Conservation (phyloP, 345 rosid genomes). For the Bruguiera sexangula region DNA sequence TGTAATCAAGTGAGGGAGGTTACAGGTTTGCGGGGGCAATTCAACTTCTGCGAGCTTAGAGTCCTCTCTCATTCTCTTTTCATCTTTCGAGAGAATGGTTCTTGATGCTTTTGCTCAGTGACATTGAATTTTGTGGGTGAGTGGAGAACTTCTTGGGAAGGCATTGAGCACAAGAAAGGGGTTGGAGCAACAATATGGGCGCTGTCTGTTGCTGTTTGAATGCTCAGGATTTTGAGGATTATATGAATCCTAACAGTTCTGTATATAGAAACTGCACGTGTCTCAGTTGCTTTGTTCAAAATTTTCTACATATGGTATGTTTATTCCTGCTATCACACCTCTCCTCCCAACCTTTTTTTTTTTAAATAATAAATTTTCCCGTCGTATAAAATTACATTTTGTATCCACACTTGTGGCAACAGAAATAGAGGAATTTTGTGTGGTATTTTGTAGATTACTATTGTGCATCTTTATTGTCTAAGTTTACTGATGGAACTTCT, state of each 20-base stretch:
- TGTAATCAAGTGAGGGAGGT: slow-evolving; percentile 46
- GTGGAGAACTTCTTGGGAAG: slow-evolving; percentile 16
- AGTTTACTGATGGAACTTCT: slow-evolving; percentile 5
- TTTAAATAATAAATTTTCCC: not conserved
- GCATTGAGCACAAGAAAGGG: slow-evolving; percentile 23
- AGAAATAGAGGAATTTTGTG: not conserved
- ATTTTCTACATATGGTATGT: slow-evolving; percentile 67
- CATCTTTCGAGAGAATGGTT: slow-evolving; percentile 6
- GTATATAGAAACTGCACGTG: slow-evolving; percentile 80
- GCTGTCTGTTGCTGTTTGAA: slow-evolving; percentile 83
- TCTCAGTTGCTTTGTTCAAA: slow-evolving; percentile 67
- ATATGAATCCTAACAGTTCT: slow-evolving; percentile 68
- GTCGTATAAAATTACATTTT: too few relatives aligned
- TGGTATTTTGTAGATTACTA: not conserved
- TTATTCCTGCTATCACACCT: not conserved
- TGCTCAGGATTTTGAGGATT: slow-evolving; percentile 64
- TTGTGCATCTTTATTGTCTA: slow-evolving; percentile 3
- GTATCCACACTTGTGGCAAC: not conserved
- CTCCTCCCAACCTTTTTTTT: too few relatives aligned
- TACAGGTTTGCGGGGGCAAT: slow-evolving; percentile 43
- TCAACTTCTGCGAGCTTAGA: slow-evolving; percentile 54
- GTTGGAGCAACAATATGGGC: slow-evolving; percentile 61
- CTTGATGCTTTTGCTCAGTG: slow-evolving; percentile 22
- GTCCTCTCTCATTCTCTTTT: slow-evolving; percentile 44
- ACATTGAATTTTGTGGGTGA: slow-evolving; percentile 18